A percentile compares a stretch with the other conserved stretches of the same genome.
These are phyloP conservation scores for Aphanomyces stellatus DNA, from an alignment of 352 stramenopile genomes.

Conservation along the genomic window DNA sequence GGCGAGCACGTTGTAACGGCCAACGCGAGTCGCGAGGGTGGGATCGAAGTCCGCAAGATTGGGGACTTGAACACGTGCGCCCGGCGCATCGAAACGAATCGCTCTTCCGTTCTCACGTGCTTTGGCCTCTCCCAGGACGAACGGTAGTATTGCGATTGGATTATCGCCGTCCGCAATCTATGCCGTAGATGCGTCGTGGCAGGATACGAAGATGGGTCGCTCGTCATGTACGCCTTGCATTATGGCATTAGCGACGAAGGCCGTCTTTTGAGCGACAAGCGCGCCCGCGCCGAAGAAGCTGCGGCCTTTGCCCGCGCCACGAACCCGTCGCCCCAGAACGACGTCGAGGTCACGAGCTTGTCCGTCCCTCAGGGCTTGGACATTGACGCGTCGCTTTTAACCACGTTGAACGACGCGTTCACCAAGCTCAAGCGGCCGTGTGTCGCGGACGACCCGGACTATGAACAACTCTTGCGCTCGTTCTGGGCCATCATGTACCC, in stretches of 20 bases:
- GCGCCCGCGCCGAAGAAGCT: constrained; percentile 65
- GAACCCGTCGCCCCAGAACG: neutral
- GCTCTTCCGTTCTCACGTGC: constrained; percentile 46
- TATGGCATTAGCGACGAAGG: constrained; percentile 71
- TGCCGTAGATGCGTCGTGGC: constrained; percentile 48
- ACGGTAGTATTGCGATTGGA: constrained; percentile 22
- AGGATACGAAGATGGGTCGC: constrained; percentile 65
- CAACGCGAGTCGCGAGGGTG: constrained; percentile 42
- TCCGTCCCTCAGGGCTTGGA: neutral
- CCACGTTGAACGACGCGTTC: constrained; percentile 61
- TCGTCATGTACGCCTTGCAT: constrained; percentile 75
- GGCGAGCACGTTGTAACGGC: constrained; percentile 73
- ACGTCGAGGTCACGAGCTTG: neutral
- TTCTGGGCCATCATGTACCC: constrained; percentile 64
- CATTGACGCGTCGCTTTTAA: constrained; percentile 23
- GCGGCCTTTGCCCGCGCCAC: constrained; percentile 60
- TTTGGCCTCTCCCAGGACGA: constrained; percentile 74
- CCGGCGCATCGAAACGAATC: constrained; percentile 74
- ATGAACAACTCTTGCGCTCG: constrained; percentile 48
- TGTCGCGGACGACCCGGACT: constrained; percentile 45
- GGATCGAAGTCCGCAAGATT: constrained; percentile 68
- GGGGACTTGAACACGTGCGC: constrained; percentile 46
- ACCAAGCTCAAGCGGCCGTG: constrained; percentile 60
- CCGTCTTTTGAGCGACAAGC: constrained; percentile 62
- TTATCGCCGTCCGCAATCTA: neutral